Percentiles rank a stretch among this genome's conserved stretches.
phyloP scores from a whole-genome alignment of 2,329 filamentous ascomycete genomes.

The Arthrobotrys conoides region DNA sequence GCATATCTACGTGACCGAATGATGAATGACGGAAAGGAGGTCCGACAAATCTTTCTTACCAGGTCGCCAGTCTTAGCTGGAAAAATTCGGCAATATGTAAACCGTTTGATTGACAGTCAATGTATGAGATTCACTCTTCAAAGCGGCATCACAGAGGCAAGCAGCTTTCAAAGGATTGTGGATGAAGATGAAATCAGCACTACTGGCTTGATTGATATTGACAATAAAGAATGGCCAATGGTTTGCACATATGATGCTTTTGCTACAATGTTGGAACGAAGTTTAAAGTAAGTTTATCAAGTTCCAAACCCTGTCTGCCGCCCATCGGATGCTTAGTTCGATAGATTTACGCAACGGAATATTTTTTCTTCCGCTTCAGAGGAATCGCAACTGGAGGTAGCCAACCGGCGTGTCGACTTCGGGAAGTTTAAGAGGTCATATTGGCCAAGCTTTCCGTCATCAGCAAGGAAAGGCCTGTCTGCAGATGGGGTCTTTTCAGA shows the following conservation, averaged over 20 bases:
- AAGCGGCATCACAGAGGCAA: background rate
- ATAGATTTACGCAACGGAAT: constrained; percentile 35
- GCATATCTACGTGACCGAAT: constrained; percentile 25
- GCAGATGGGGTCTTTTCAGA: constrained; percentile 38
- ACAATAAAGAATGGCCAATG: constrained; percentile 19
- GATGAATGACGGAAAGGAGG: constrained; percentile 11
- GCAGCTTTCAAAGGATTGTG: background rate
- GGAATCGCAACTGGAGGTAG: background rate
- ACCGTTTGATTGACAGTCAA: constrained; percentile 27
- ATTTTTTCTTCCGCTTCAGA: constrained; percentile 3
- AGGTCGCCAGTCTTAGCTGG: constrained; percentile 32
- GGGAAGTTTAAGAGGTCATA: constrained; percentile 36
- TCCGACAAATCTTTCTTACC: constrained; percentile 46
- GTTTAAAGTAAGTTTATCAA: constrained; percentile 8
- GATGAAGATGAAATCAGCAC: background rate
- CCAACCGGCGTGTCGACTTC: constrained; percentile 29
- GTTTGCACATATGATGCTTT: constrained; percentile 41
- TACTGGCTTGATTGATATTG: constrained; percentile 14
- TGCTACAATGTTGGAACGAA: constrained; percentile 30
- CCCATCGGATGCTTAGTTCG: too few species aligned
- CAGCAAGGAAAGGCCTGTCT: constrained; percentile 20
- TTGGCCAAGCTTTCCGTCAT: constrained; percentile 23
- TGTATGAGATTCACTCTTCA: constrained; percentile 13
- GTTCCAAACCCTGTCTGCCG: too few species aligned
- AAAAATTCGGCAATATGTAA: constrained; percentile 45